Percentiles rank a stretch among this genome's conserved stretches.
These are phyloP conservation scores for Viola odorata DNA, from an alignment of 345 rosid species.

Conservation along the genomic window DNA sequence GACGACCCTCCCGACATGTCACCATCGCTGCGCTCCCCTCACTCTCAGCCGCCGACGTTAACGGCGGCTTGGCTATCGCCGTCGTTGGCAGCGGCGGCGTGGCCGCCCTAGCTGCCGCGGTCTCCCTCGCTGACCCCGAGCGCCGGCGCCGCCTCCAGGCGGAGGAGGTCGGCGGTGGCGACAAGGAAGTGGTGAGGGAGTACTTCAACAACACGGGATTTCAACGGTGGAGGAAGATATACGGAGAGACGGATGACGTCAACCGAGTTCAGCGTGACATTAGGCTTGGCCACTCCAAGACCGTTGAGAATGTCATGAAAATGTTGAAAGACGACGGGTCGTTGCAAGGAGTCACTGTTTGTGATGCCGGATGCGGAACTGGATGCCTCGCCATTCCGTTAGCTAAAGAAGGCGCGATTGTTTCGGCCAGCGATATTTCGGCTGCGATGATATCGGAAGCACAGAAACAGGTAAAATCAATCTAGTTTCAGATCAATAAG, in stretches of 20 bases:
- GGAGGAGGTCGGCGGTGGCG: slow-evolving; percentile 88
- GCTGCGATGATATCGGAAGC: slow-evolving; percentile 96
- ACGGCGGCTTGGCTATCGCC: slow-evolving; percentile 61
- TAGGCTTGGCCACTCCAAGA: slow-evolving; percentile 74
- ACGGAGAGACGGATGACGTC: slow-evolving; percentile 84
- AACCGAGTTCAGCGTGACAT: slow-evolving; percentile 79
- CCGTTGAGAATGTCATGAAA: slow-evolving; percentile 66
- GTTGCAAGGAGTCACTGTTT: slow-evolving; percentile 65
- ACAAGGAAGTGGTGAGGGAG: slow-evolving; percentile 87
- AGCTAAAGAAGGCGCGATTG: slow-evolving; percentile 81
- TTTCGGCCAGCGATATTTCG: slow-evolving; percentile 82
- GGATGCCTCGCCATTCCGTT: slow-evolving; percentile 73
- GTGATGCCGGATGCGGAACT: slow-evolving; percentile 95
- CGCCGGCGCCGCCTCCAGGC: slow-evolving; percentile 76
- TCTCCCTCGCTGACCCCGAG: slow-evolving; percentile 74
- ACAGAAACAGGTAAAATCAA: slow-evolving; percentile 47
- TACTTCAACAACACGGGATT: slow-evolving; percentile 85
- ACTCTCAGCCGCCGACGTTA: slow-evolving; percentile 35
- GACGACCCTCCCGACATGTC: slow-evolving; percentile 1
- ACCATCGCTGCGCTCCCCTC: slow-evolving; percentile 39
- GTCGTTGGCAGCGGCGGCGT: slow-evolving; percentile 75
- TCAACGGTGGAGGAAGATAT: slow-evolving; percentile 92
- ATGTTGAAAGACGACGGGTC: slow-evolving; percentile 77
- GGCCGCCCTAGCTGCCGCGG: slow-evolving; percentile 79
- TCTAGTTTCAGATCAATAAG: background rate